A percentile compares a stretch with the other conserved stretches of the same genome.
Conservation (phyloP, 768 basidiomycete species). For the Asterophora parasitica region DNA sequence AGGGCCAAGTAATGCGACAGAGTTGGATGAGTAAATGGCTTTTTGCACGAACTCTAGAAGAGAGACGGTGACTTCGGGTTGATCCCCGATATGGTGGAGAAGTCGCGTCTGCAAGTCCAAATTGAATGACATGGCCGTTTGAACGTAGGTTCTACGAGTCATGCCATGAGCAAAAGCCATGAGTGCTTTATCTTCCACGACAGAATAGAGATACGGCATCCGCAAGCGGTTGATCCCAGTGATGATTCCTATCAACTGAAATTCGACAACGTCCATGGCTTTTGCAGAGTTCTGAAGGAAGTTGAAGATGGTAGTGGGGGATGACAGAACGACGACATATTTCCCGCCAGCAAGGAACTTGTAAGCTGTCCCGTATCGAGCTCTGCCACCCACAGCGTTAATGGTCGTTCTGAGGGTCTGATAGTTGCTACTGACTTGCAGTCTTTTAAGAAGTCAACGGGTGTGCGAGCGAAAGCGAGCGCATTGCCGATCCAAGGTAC, state of each 20-base stretch:
- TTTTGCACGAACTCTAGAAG: slow-evolving; percentile 4
- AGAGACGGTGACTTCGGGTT: slow-evolving; percentile 2
- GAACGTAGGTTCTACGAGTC: slow-evolving; percentile 5
- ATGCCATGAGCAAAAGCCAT: slow-evolving; percentile 5
- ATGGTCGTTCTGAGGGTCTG: background rate
- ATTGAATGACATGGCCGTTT: slow-evolving; percentile 7
- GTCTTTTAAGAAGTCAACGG: too few species aligned
- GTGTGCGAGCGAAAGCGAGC: too few species aligned
- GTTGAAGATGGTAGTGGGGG: slow-evolving; percentile 3
- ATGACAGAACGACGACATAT: background rate
- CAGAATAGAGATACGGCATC: slow-evolving; percentile 5
- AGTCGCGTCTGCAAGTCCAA: slow-evolving; percentile 3
- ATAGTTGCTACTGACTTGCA: background rate
- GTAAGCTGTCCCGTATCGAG: slow-evolving; percentile 2
- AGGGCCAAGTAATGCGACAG: slow-evolving; percentile 5
- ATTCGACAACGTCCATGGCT: slow-evolving; percentile 7
- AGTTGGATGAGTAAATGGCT: slow-evolving; percentile 5
- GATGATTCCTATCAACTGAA: slow-evolving; percentile 7
- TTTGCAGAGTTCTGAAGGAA: slow-evolving; percentile 6
- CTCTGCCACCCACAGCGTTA: background rate
- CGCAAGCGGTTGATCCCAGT: slow-evolving; percentile 7
- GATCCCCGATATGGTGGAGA: slow-evolving; percentile 1
- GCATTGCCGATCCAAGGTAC: too few species aligned
- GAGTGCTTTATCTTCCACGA: slow-evolving; percentile 8
- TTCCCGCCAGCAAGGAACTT: slow-evolving; percentile 4